A percentile compares a stretch with the other conserved stretches of the same genome.
These are phyloP conservation scores for Abrus pulchellus DNA, from an alignment of 306 rosid genomes.

Conservation along the genomic window DNA sequence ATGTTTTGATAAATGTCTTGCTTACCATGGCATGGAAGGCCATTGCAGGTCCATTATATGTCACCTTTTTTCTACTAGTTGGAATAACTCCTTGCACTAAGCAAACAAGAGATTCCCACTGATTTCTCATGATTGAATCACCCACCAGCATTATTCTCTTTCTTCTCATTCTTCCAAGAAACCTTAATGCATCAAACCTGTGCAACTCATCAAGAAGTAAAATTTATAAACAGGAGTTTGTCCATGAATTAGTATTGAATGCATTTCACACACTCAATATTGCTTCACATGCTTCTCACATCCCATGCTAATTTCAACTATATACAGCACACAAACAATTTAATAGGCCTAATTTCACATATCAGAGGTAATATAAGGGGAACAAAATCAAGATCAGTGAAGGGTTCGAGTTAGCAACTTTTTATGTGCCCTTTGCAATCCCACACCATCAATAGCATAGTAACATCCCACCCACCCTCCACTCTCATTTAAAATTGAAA, in stretches of 20 bases:
- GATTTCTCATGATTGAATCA: constrained; percentile 91
- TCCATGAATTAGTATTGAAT: background rate
- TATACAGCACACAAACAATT: background rate
- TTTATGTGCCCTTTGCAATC: constrained; percentile 5
- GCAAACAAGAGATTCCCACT: constrained; percentile 90
- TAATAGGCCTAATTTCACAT: background rate
- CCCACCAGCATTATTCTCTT: constrained; percentile 87
- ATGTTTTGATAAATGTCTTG: background rate
- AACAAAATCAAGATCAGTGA: constrained; percentile 4
- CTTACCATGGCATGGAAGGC: constrained; percentile 82
- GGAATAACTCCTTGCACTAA: constrained; percentile 86
- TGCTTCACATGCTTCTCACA: background rate
- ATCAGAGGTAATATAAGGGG: background rate
- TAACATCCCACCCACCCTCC: background rate
- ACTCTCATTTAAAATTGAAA: background rate
- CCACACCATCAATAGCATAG: background rate
- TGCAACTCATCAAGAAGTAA: background rate
- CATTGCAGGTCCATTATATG: constrained; percentile 78
- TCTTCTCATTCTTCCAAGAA: constrained; percentile 77
- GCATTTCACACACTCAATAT: background rate
- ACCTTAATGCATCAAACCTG: constrained; percentile 79
- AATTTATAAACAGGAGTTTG: background rate
- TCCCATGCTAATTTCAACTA: background rate
- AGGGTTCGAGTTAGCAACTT: background rate
- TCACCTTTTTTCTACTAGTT: constrained; percentile 67